phyloP scores from a whole-genome alignment of 176 grass and related monocot genomes.

The Rhynchospora breviuscula region DNA sequence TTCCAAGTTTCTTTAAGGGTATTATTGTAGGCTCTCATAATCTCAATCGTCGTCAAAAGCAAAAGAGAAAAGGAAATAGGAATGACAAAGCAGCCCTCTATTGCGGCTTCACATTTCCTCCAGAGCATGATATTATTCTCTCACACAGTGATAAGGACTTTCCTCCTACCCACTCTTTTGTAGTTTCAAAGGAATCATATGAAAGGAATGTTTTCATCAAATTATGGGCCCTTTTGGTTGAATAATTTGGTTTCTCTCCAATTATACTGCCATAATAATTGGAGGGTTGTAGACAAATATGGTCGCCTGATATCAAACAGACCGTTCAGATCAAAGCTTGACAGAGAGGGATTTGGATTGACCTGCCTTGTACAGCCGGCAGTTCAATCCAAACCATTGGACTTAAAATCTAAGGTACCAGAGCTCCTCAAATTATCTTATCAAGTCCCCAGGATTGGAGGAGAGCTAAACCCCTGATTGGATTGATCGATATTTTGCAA shows the following conservation, averaged over 20 bases:
- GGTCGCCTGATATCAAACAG: not conserved
- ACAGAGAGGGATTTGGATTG: not conserved
- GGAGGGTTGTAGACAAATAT: not conserved
- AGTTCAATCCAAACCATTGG: not conserved
- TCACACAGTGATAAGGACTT: not conserved
- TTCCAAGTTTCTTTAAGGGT: not conserved
- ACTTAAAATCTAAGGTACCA: not conserved
- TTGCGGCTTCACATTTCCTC: not conserved
- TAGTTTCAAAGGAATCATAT: conserved; percentile 3
- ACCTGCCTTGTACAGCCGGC: not conserved
- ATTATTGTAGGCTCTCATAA: not conserved
- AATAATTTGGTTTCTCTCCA: not conserved
- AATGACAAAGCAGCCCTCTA: not conserved
- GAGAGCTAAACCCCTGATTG: not conserved
- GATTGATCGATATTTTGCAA: not conserved
- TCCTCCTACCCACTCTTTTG: not conserved
- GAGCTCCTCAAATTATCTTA: not conserved
- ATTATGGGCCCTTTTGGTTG: not conserved
- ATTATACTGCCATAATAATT: not conserved
- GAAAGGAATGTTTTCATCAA: not conserved
- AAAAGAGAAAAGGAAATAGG: not conserved
- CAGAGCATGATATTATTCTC: conserved; percentile 2
- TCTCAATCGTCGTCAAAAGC: not conserved
- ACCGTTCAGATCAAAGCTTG: not conserved
- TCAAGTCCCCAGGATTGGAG: not conserved